A percentile compares a stretch with the other conserved stretches of the same genome.
Conservation (phyloP, 805 yeast genomes). For the Starmerella kuoi region DNA sequence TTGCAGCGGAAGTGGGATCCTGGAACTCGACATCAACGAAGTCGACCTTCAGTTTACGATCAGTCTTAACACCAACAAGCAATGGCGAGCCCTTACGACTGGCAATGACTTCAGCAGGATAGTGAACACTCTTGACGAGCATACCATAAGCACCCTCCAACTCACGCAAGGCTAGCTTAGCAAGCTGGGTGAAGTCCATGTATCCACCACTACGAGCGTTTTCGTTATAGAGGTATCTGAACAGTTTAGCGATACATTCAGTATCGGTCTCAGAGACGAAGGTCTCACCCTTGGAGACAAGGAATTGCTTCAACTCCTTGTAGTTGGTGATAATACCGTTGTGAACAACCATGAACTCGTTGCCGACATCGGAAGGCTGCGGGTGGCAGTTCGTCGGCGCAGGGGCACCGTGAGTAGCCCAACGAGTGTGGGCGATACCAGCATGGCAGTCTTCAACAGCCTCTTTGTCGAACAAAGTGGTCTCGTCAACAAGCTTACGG, state of each 20-base stretch:
- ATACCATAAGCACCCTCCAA: constrained; percentile 97
- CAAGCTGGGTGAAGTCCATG: constrained; percentile 79
- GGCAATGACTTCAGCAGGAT: constrained; percentile 91
- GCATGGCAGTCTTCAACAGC: constrained; percentile 70
- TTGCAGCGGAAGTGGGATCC: constrained; percentile 32
- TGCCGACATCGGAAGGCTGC: constrained; percentile 70
- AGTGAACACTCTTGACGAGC: constrained; percentile 79
- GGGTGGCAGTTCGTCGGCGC: constrained; percentile 84
- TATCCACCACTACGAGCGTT: constrained; percentile 48
- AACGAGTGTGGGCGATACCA: constrained; percentile 97
- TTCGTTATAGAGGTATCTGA: constrained; percentile 78
- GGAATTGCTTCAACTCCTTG: constrained; percentile 76
- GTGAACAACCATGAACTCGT: constrained; percentile 87
- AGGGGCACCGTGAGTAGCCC: constrained; percentile 99
- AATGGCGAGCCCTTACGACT: constrained; percentile 97
- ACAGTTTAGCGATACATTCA: constrained; percentile 92
- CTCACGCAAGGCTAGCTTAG: constrained; percentile 83
- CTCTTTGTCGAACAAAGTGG: constrained; percentile 36
- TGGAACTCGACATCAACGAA: constrained; percentile 97
- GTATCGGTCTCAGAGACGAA: constrained; percentile 95
- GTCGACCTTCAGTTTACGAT: constrained; percentile 88
- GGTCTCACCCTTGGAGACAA: constrained; percentile 61
- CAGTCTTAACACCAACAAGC: constrained; percentile 89
- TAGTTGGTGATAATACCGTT: constrained; percentile 97
- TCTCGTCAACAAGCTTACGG: constrained; percentile 42